Evolutionary conservation across 352 stramenopile species (phyloP).

Genomic region (Pythium phragmiticola): DNA sequence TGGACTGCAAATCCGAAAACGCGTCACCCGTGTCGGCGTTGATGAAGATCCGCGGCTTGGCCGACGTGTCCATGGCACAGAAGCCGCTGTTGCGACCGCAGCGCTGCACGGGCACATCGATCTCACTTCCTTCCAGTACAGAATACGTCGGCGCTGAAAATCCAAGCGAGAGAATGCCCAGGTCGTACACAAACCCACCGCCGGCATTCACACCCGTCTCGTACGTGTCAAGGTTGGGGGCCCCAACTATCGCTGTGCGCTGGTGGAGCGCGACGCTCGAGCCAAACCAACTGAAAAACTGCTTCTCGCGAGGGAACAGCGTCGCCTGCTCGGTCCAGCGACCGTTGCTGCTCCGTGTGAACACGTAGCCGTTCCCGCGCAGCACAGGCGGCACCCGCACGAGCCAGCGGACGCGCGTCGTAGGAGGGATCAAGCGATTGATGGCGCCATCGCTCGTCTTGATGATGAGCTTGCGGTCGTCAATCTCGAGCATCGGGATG

Average conservation of each 20-base stretch:
- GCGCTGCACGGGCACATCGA: constrained; percentile 74
- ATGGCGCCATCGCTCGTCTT: constrained; percentile 17
- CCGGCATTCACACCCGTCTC: constrained; percentile 90
- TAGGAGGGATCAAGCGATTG: not conserved
- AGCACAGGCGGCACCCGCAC: constrained; percentile 56
- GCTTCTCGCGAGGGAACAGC: constrained; percentile 88
- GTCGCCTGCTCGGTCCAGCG: constrained; percentile 91
- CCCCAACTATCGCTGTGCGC: constrained; percentile 85
- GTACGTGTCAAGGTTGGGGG: constrained; percentile 91
- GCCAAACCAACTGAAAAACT: constrained; percentile 90
- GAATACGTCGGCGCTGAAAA: constrained; percentile 73
- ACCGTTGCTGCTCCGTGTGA: constrained; percentile 46
- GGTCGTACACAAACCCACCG: constrained; percentile 90
- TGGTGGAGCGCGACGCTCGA: constrained; percentile 78
- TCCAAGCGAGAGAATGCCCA: constrained; percentile 86
- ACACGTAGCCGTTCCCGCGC: constrained; percentile 64
- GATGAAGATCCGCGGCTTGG: constrained; percentile 49
- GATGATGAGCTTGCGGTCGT: constrained; percentile 30
- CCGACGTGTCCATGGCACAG: constrained; percentile 61
- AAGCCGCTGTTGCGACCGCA: constrained; percentile 50
- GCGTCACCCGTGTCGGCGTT: constrained; percentile 77
- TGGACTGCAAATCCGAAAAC: constrained; percentile 50
- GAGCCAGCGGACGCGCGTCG: constrained; percentile 39
- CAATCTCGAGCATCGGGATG: constrained; percentile 53
- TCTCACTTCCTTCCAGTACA: constrained; percentile 84